phyloP scores from a whole-genome alignment of 116 monocot genomes.

The Trichopus zeylanicus region DNA sequence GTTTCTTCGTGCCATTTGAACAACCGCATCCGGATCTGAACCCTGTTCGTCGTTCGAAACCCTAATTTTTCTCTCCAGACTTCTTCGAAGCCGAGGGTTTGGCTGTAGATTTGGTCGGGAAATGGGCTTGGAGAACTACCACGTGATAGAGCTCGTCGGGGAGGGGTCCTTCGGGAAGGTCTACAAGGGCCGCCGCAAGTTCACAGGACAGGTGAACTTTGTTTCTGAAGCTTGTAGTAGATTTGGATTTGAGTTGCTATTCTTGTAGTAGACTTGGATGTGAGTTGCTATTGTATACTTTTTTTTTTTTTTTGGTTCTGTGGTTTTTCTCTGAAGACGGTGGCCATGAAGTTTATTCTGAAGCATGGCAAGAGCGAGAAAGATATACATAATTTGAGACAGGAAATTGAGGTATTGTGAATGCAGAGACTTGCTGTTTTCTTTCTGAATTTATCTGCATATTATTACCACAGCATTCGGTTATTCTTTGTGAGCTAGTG shows the following conservation, averaged over 20 bases:
- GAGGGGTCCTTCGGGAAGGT: constrained; percentile 98
- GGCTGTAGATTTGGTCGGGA: neutral
- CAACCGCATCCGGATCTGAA: too few relatives aligned
- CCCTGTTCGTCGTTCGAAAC: neutral
- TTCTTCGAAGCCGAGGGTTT: too few relatives aligned
- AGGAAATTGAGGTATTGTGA: constrained; percentile 88
- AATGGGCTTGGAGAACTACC: constrained; percentile 90
- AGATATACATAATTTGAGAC: constrained; percentile 84
- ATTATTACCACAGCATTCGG: too few relatives aligned
- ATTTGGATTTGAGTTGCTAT: neutral
- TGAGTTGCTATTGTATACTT: neutral
- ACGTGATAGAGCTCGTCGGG: constrained; percentile 79
- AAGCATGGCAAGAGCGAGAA: constrained; percentile 98
- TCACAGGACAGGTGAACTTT: constrained; percentile 59
- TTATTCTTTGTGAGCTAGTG: too few relatives aligned
- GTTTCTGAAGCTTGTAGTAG: neutral
- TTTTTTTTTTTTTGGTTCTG: constrained; percentile 5
- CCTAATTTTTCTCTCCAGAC: neutral
- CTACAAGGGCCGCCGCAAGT: constrained; percentile 87
- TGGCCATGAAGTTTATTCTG: constrained; percentile 94
- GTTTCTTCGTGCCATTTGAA: too few relatives aligned
- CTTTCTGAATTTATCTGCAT: neutral
- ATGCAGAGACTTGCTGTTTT: neutral
- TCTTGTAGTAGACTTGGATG: too few relatives aligned
- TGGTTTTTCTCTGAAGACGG: constrained; percentile 76